Evolutionary conservation across 257 asterid genomes (phyloP), one percentile per base, ranked within the genome.

Genomic region (Ophiorrhiza pumila): DNA sequence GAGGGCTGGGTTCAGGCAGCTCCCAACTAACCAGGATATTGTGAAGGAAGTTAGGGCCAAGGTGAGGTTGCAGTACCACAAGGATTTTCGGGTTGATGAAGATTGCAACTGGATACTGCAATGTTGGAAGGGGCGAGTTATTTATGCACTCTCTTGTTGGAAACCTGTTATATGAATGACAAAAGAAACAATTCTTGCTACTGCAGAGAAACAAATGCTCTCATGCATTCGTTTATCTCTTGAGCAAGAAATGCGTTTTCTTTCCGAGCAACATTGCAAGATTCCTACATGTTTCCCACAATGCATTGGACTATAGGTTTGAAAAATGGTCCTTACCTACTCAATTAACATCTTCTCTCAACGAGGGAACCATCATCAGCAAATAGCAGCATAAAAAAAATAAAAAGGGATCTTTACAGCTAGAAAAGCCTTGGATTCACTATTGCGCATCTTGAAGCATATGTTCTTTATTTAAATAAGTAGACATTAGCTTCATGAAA

Each of bases 81-180:
- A 81, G 72, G 83, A 83, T 60, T 80, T 78, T 75, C 14, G 70
- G 45, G 79, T 76, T 13, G 80, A 78, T 78, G 83, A 83, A 78
- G 78, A 80, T 45, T 14, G 72, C 22, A 56, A 78, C 37, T 80
- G 83, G 81, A 80, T 83, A 70, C 73, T 83, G 17, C 87, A 83
- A 52, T 80, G 87, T 27, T 83, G 85, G 85, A 83, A 80, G 11
- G 83, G 85, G 23, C 29, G 83, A 63, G 78, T 83, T 52, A 32
- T 81, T 5, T 78, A 75, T 65, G 85, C 87, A 23, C 70, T 80
- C 4, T 78, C 87, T 1, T 83, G 85, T 73, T 80, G 87, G 80
- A 72, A 55, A 63, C 78, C 85, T 64, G 62, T 37, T 49, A n/a
- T 12, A 17, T 37, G 25, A 77, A 5, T 55, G 8, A 72, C 45